phyloP scores from a whole-genome alignment of 2,329 filamentous ascomycete genomes.

The Botryotinia narcissicola region DNA sequence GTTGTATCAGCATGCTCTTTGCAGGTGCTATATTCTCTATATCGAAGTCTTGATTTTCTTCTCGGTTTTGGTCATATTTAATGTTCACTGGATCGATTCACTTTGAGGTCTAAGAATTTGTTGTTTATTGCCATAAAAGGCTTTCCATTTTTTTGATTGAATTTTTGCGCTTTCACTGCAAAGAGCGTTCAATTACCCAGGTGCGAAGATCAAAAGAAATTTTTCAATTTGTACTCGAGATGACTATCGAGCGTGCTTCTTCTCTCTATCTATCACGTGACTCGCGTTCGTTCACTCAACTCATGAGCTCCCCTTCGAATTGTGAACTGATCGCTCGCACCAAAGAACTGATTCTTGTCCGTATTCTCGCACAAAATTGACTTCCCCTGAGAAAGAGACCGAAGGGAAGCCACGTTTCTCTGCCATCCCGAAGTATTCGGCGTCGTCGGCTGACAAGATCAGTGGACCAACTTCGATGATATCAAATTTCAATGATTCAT shows the following conservation, averaged over 20 bases:
- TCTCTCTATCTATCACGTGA: too few relatives aligned
- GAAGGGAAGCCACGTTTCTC: rapidly evolving
- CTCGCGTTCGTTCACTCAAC: too few relatives aligned
- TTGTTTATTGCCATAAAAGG: neutral
- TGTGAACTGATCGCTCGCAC: neutral
- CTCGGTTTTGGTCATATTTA: neutral
- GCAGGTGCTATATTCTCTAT: neutral
- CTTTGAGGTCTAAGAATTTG: neutral
- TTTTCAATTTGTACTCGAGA: too few relatives aligned
- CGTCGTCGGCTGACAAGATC: neutral
- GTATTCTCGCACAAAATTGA: neutral
- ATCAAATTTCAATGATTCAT: rapidly evolving
- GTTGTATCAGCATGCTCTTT: neutral
- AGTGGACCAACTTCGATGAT: neutral
- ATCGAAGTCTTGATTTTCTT: neutral
- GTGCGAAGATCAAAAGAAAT: neutral
- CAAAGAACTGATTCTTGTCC: neutral
- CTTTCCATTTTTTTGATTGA: neutral
- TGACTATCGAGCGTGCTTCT: neutral
- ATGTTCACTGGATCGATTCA: neutral
- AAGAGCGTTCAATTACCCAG: neutral
- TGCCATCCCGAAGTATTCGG: rapidly evolving
- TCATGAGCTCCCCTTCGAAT: too few relatives aligned
- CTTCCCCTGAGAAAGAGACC: neutral
- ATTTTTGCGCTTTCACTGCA: neutral